phyloP scores from a whole-genome alignment of 352 stramenopile species.

The Globisporangium sylvaticum region DNA sequence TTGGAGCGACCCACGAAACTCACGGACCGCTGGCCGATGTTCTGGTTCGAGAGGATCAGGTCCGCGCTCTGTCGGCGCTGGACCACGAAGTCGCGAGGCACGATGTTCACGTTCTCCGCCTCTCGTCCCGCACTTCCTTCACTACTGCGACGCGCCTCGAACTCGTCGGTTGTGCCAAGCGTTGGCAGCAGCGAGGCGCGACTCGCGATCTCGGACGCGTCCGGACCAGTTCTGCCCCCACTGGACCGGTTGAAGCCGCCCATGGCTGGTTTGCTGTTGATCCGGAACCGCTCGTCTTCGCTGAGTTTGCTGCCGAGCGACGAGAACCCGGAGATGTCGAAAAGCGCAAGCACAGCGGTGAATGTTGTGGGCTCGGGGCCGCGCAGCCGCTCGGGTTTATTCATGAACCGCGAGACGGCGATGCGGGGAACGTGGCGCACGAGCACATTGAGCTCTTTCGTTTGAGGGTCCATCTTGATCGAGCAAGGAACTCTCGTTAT shows the following conservation, averaged over 20 bases:
- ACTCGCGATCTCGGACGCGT: not conserved
- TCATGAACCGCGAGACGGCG: slow-evolving; percentile 58
- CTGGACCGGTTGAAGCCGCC: not conserved
- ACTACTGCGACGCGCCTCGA: not conserved
- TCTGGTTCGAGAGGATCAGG: slow-evolving; percentile 17
- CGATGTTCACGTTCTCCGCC: slow-evolving; percentile 14
- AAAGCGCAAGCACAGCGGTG: slow-evolving; percentile 66
- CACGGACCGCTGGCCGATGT: slow-evolving; percentile 20
- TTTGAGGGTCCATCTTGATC: slow-evolving; percentile 26
- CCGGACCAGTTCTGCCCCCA: not conserved
- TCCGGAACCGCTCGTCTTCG: slow-evolving; percentile 51
- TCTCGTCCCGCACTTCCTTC: slow-evolving; percentile 7
- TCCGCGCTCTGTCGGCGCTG: slow-evolving; percentile 6
- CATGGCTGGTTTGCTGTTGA: slow-evolving; percentile 18
- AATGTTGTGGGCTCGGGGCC: slow-evolving; percentile 49
- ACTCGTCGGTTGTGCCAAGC: not conserved
- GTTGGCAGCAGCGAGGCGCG: not conserved
- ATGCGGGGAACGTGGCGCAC: slow-evolving; percentile 71
- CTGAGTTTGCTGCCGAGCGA: slow-evolving; percentile 71
- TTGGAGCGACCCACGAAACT: slow-evolving; percentile 52
- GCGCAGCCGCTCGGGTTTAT: slow-evolving; percentile 37
- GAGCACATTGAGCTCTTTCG: slow-evolving; percentile 61
- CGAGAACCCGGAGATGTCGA: slow-evolving; percentile 87
- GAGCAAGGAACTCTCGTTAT: not conserved
- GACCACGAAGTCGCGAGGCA: slow-evolving; percentile 19